A percentile compares a stretch with the other conserved stretches of the same genome.
These are phyloP conservation scores for Aureobasidium vineae DNA, from an alignment of 2,329 filamentous ascomycete genomes.

Conservation along the genomic window DNA sequence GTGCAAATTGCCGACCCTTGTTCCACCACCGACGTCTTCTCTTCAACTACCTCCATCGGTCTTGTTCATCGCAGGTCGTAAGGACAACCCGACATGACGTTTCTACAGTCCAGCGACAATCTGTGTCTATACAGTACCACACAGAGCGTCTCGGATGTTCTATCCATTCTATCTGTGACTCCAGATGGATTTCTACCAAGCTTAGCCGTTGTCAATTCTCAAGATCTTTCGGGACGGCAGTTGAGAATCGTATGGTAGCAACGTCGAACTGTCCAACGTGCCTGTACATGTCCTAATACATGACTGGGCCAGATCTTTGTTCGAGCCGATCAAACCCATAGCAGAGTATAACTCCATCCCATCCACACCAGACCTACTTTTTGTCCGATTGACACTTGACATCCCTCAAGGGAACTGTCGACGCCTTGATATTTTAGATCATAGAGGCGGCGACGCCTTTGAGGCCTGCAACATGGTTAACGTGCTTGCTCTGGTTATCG, in stretches of 20 bases:
- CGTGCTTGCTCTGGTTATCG: slow-evolving; percentile 24
- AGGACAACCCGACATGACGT: background rate
- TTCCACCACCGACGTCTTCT: background rate
- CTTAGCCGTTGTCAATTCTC: slow-evolving; percentile 9
- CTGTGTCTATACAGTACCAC: too few relatives aligned
- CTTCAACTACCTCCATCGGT: background rate
- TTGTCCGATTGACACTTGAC: background rate
- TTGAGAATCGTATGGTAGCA: slow-evolving; percentile 1
- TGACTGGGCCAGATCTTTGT: slow-evolving; percentile 8
- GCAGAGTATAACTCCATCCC: background rate
- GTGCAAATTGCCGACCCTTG: background rate
- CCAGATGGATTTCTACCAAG: background rate
- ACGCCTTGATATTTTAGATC: background rate
- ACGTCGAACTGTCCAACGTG: slow-evolving; percentile 12
- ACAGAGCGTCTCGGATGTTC: background rate
- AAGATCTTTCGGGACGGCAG: background rate
- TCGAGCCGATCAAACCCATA: background rate
- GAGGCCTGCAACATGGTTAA: slow-evolving; percentile 6
- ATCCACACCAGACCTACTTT: background rate
- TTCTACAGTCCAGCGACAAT: background rate
- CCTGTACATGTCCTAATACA: background rate
- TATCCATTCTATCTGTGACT: too few relatives aligned
- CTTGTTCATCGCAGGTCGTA: background rate
- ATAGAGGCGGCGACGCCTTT: background rate
- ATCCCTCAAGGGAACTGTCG: background rate